Percentiles rank a stretch among this genome's conserved stretches.
phyloP scores from a whole-genome alignment of 495 filamentous ascomycete genomes.

The Neurospora sp. region DNA sequence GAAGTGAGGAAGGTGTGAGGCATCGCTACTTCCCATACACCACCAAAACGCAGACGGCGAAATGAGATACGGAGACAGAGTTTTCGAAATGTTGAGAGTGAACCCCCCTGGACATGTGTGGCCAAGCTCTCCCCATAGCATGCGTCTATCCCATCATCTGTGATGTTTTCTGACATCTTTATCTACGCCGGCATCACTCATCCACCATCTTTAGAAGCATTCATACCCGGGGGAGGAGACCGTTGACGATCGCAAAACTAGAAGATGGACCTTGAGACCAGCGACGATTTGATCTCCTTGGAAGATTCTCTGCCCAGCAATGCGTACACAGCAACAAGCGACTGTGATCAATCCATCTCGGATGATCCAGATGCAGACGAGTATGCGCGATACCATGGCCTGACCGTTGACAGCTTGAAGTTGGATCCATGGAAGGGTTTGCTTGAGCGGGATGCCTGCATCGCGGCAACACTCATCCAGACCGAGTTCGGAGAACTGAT shows the following conservation, averaged over 20 bases:
- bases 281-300: slow-evolving; percentile 7
- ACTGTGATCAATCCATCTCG: not conserved
- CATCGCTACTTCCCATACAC: not conserved
- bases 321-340: not conserved
- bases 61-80: not conserved
- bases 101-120: not conserved
- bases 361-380: slow-evolving; percentile 15
- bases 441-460: slow-evolving; percentile 4
- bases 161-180: not conserved
- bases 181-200: not conserved
- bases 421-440: slow-evolving; percentile 7
- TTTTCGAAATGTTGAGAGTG: not conserved
- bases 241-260: not conserved
- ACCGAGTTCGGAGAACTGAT: slow-evolving; percentile 6
- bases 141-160: not conserved
- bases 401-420: slow-evolving; percentile 24
- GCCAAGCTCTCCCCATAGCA: not conserved
- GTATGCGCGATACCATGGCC: slow-evolving; percentile 32
- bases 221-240: not conserved
- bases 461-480: slow-evolving; percentile 7
- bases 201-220: not conserved
- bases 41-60: not conserved
- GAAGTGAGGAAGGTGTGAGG: not conserved
- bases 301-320: slow-evolving; percentile 8
- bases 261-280: slow-evolving; percentile 15